Conservation (phyloP, 768 basidiomycete species). For the Leucocoprinus birnbaumii region DNA sequence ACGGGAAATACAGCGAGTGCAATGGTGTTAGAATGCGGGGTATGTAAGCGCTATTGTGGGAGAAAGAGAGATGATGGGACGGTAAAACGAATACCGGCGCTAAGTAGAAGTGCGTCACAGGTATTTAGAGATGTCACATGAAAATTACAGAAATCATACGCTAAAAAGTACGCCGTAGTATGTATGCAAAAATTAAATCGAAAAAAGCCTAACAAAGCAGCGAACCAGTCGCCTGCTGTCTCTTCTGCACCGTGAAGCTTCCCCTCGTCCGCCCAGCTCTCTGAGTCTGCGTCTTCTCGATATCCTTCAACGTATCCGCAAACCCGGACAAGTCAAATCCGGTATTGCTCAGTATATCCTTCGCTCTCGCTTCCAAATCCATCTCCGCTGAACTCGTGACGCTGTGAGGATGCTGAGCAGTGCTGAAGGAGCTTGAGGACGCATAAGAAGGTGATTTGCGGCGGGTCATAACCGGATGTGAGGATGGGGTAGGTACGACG, state of each 20-base stretch:
- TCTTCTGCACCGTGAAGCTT: neutral
- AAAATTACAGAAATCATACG: neutral
- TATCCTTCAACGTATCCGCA: slow-evolving; percentile 20
- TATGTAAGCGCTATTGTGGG: too few species aligned
- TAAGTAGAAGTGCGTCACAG: neutral
- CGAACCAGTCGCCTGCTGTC: slow-evolving; percentile 4
- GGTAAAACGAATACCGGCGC: neutral
- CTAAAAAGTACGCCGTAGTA: neutral
- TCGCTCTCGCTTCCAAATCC: slow-evolving; percentile 14
- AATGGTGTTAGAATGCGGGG: too few species aligned
- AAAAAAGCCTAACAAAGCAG: neutral
- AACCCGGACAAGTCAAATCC: slow-evolving; percentile 23
- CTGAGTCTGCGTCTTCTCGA: slow-evolving; percentile 15
- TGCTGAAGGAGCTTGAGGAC: neutral
- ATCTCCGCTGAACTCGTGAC: neutral
- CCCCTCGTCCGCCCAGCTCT: neutral
- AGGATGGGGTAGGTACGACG: neutral
- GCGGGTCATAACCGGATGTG: too few species aligned
- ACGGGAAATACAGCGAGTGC: too few species aligned
- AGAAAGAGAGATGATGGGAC: too few species aligned
- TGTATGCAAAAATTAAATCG: neutral
- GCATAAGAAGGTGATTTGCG: neutral
- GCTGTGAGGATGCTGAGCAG: neutral
- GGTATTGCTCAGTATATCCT: slow-evolving; percentile 20
- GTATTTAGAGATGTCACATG: neutral